These are phyloP conservation scores for Mycena alexandri DNA, from an alignment of 768 basidiomycete genomes.

Conservation along the genomic window DNA sequence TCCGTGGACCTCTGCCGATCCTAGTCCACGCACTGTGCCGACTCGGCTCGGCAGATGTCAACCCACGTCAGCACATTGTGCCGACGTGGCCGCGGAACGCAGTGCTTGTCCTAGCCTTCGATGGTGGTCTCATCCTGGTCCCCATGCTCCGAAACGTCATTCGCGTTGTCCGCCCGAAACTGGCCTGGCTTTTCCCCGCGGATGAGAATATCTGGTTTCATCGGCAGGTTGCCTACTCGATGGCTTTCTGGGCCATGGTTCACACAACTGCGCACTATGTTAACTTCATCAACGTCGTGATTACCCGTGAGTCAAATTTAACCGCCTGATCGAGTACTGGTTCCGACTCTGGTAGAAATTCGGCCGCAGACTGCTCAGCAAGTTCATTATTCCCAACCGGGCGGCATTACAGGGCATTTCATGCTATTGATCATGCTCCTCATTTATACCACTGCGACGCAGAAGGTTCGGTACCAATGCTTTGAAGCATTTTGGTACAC, in stretches of 20 bases:
- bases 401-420: constrained; percentile 93
- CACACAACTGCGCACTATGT: constrained; percentile 95
- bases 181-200: constrained; percentile 88
- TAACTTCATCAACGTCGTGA: constrained; percentile 93
- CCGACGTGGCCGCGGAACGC: too few relatives aligned
- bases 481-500: constrained; percentile 99
- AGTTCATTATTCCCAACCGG: constrained; percentile 90
- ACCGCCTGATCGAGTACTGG: not conserved
- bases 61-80: too few relatives aligned
- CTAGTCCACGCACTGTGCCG: too few relatives aligned
- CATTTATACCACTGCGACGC: constrained; percentile 92
- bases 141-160: constrained; percentile 93
- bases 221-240: constrained; percentile 92
- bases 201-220: constrained; percentile 98
- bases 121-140: constrained; percentile 87
- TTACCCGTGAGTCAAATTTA: constrained; percentile 70
- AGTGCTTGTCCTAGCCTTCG: constrained; percentile 95
- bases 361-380: constrained; percentile 80
- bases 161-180: constrained; percentile 81
- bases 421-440: constrained; percentile 95
- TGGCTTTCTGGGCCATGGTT: constrained; percentile 93
- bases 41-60: too few relatives aligned
- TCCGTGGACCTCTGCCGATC: too few relatives aligned
- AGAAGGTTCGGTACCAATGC: constrained; percentile 87
- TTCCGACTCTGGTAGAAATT: constrained; percentile 66